Evolutionary conservation across 1,284 basidiomycete genomes (phyloP).

Genomic region (Microbotryomycetes sp.): DNA sequence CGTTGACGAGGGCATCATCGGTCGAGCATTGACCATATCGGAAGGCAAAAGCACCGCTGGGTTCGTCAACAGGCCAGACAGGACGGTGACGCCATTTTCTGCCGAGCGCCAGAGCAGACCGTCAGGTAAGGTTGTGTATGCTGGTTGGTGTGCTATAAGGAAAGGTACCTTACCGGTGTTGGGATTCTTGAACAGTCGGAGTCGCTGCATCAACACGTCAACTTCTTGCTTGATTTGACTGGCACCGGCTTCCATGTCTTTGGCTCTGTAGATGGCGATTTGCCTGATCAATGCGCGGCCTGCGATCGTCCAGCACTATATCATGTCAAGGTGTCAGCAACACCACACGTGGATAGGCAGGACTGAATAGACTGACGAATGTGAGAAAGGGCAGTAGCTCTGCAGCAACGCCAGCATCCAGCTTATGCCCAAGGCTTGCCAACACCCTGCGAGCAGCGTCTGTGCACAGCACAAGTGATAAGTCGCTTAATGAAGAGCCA

Average conservation of each 20-base stretch:
- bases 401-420: not conserved
- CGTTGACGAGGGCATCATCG: not conserved
- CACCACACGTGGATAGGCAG: no score
- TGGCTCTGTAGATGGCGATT: not conserved
- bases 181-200: not conserved
- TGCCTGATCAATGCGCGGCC: not conserved
- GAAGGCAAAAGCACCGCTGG: not conserved
- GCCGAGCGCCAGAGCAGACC: not conserved
- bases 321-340: not conserved
- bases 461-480: not conserved
- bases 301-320: not conserved
- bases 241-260: not conserved
- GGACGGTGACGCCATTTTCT: not conserved
- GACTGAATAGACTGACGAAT: not conserved
- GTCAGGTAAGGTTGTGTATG: not conserved
- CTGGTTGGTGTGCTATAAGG: no score
- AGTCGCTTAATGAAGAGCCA: not conserved
- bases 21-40: not conserved
- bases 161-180: not conserved
- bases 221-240: not conserved
- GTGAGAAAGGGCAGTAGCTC: not conserved
- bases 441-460: not conserved
- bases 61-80: not conserved
- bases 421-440: not conserved
- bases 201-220: not conserved